Percentiles rank a stretch among this genome's conserved stretches.
Conservation (phyloP, 352 stramenopile species). For the Phytopythium delawarense region DNA sequence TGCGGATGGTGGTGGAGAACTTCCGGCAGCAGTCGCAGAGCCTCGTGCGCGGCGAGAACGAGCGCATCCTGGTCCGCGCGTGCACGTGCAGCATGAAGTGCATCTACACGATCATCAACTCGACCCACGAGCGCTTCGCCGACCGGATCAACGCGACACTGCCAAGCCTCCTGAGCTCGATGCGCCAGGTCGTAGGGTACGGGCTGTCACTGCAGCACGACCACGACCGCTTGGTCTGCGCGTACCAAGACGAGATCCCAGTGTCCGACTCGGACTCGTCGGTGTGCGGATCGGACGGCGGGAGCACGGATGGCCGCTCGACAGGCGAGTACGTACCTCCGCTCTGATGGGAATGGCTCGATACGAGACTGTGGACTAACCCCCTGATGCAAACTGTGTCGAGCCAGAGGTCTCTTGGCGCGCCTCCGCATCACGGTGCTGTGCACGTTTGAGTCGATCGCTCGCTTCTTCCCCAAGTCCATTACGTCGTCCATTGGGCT, state of each 20-base stretch:
- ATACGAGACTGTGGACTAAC: background rate
- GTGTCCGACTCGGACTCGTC: slow-evolving; percentile 73
- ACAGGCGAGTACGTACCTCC: slow-evolving; percentile 45
- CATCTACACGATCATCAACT: slow-evolving; percentile 78
- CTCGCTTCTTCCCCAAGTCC: slow-evolving; percentile 55
- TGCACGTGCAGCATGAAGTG: slow-evolving; percentile 87
- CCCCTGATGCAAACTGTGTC: background rate
- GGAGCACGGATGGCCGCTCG: slow-evolving; percentile 16
- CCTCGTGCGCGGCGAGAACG: slow-evolving; percentile 53
- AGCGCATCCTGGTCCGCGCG: slow-evolving; percentile 78
- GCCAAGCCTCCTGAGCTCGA: slow-evolving; percentile 63
- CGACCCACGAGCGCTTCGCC: slow-evolving; percentile 49
- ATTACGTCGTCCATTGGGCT: slow-evolving; percentile 77
- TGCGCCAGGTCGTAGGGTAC: slow-evolving; percentile 78
- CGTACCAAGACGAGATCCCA: slow-evolving; percentile 50
- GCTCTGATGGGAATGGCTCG: background rate
- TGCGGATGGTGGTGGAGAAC: slow-evolving; percentile 84
- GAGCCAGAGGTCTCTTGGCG: slow-evolving; percentile 51
- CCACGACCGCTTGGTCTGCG: slow-evolving; percentile 50
- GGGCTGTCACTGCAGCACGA: slow-evolving; percentile 49
- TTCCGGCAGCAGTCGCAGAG: slow-evolving; percentile 74
- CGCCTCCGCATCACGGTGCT: slow-evolving; percentile 72
- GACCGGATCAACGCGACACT: slow-evolving; percentile 58
- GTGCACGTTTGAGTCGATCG: slow-evolving; percentile 64
- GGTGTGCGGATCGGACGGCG: slow-evolving; percentile 53